Percentiles rank a stretch among this genome's conserved stretches.
These are phyloP conservation scores for Naematelia aurantialba DNA, from an alignment of 768 basidiomycete genomes.

Conservation along the genomic window DNA sequence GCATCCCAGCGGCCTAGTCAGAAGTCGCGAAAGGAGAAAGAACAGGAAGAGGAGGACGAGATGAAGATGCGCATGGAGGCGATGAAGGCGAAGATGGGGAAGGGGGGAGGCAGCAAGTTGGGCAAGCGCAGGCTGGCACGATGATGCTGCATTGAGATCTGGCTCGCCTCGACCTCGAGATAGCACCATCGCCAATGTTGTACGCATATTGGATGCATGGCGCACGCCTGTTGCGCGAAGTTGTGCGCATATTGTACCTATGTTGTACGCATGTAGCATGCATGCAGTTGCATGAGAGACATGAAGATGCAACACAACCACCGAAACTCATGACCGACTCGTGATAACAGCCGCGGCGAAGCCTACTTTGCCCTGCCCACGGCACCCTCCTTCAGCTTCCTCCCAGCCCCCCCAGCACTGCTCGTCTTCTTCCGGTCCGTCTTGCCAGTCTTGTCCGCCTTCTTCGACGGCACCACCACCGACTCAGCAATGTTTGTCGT, in stretches of 20 bases:
- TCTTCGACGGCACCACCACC: slow-evolving; percentile 5
- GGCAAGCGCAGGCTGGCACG: slow-evolving; percentile 23
- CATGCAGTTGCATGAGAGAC: not conserved
- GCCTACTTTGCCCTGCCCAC: slow-evolving; percentile 19
- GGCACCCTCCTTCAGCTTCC: slow-evolving; percentile 57
- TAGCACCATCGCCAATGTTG: too few species aligned
- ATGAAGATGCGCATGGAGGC: slow-evolving; percentile 22
- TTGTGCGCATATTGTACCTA: too few species aligned
- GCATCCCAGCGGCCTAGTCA: not conserved
- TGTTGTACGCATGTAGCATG: not conserved
- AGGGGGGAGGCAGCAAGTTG: slow-evolving; percentile 31
- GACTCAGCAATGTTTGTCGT: slow-evolving; percentile 2
- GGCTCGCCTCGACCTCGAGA: too few species aligned
- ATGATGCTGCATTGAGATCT: too few species aligned
- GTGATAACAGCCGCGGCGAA: too few species aligned
- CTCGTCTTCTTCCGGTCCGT: slow-evolving; percentile 9
- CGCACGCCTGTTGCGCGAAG: too few species aligned
- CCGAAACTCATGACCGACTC: too few species aligned
- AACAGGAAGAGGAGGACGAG: slow-evolving; percentile 30
- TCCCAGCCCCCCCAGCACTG: slow-evolving; percentile 49
- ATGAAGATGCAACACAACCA: not conserved
- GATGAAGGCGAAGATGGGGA: slow-evolving; percentile 38
- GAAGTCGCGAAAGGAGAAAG: slow-evolving; percentile 5
- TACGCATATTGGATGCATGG: too few species aligned
- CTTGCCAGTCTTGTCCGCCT: not conserved